Evolutionary conservation across 352 stramenopile species (phyloP).

Genomic region (Globisporangium iwayamae): DNA sequence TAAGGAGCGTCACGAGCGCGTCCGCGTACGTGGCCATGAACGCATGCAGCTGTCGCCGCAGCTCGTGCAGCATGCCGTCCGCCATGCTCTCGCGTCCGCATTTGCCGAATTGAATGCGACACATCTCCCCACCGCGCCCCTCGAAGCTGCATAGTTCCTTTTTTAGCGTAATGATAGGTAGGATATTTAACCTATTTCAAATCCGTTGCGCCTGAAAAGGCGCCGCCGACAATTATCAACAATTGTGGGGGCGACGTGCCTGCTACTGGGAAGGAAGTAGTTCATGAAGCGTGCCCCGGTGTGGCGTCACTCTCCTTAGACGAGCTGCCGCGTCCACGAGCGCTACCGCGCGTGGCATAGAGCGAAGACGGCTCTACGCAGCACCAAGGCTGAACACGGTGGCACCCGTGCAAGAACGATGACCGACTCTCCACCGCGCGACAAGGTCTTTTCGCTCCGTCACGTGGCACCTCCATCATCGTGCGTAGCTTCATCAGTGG

Average conservation of each 20-base stretch:
- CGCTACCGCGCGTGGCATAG: no score
- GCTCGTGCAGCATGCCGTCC: conserved; percentile 31
- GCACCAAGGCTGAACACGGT: no score
- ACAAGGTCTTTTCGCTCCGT: conserved; percentile 23
- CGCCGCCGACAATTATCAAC: no score
- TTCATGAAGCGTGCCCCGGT: not conserved
- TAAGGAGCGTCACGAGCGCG: not conserved
- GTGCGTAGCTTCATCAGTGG: not conserved
- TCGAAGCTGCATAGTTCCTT: no score
- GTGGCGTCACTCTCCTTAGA: not conserved
- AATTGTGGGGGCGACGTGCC: no score
- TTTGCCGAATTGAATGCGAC: not conserved
- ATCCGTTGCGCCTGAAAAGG: no score
- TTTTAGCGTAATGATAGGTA: no score
- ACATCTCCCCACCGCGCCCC: not conserved
- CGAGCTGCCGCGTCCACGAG: not conserved
- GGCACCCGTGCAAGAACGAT: not conserved
- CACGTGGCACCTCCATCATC: not conserved
- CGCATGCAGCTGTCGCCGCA: conserved; percentile 55
- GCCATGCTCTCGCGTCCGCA: not conserved
- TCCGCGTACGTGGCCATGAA: conserved; percentile 47
- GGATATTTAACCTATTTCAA: no score
- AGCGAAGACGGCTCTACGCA: no score
- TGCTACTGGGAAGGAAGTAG: no score
- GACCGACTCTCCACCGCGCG: conserved; percentile 13